Conservation (phyloP, 257 asterid genomes). For the Scutellaria minor region DNA sequence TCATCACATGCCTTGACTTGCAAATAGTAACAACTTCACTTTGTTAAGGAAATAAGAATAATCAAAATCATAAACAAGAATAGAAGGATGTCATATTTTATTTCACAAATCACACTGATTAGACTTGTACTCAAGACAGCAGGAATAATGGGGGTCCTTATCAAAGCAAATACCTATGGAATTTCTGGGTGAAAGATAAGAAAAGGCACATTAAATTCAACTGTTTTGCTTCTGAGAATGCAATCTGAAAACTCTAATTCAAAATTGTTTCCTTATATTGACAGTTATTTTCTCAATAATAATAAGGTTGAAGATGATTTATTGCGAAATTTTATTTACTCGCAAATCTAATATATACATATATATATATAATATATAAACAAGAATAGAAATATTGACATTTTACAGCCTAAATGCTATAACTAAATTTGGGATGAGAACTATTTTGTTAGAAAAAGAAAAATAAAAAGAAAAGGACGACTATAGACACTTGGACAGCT, state of each 20-base stretch:
- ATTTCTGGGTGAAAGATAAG: not conserved
- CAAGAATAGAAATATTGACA: too few relatives aligned
- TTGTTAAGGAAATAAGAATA: not conserved
- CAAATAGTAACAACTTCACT: not conserved
- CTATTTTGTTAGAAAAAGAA: too few relatives aligned
- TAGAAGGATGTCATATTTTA: not conserved
- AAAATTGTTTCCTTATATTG: not conserved
- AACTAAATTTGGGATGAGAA: too few relatives aligned
- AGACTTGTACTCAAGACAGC: not conserved
- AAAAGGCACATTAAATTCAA: not conserved
- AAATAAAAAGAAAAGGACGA: too few relatives aligned
- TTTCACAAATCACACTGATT: not conserved
- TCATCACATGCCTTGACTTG: not conserved
- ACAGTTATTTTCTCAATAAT: not conserved
- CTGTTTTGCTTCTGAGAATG: too few relatives aligned
- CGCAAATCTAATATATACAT: too few relatives aligned
- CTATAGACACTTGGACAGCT: too few relatives aligned
- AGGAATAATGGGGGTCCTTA: not conserved
- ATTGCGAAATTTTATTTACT: too few relatives aligned
- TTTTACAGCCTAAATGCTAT: too few relatives aligned
- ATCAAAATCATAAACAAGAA: not conserved
- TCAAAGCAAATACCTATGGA: conserved; percentile 6
- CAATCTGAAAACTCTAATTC: not conserved
- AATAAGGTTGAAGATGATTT: not conserved
- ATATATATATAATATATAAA: too few relatives aligned